A percentile compares a stretch with the other conserved stretches of the same genome.
These are phyloP conservation scores for Naganishia cerealis DNA, from an alignment of 1,284 basidiomycete species.

Conservation along the genomic window DNA sequence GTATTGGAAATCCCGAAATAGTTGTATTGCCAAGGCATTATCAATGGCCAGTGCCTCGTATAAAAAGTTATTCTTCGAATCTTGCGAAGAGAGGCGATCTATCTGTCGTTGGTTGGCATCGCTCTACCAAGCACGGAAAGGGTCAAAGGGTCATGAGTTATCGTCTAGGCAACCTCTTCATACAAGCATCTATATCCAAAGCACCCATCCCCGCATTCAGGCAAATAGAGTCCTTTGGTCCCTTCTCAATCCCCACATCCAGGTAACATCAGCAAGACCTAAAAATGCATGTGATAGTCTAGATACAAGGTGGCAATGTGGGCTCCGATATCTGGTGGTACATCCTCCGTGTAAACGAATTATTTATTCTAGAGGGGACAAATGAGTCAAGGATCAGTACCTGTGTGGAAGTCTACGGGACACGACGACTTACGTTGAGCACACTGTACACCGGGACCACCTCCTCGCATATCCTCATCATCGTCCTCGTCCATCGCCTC, in stretches of 20 bases:
- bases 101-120: neutral
- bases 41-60: conserved; percentile 1
- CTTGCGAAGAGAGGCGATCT: neutral
- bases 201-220: neutral
- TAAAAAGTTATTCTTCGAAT: neutral
- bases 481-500: conserved; percentile 38
- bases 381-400: neutral
- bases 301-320: conserved; percentile 15
- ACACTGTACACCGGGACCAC: conserved; percentile 56
- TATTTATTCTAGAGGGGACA: conserved; percentile 9
- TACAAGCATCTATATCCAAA: neutral
- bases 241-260: neutral
- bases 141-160: neutral
- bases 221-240: neutral
- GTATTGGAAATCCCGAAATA: neutral
- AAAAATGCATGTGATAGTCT: conserved; percentile 19
- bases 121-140: neutral
- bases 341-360: conserved; percentile 2
- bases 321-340: conserved; percentile 11
- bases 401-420: neutral
- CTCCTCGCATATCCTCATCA: conserved; percentile 42
- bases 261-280: conserved; percentile 5
- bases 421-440: conserved; percentile 53
- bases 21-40: neutral
- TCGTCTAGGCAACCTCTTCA: conserved; percentile 4